Evolutionary conservation across 768 basidiomycete species (phyloP).

Genomic region (Mycena rosella): DNA sequence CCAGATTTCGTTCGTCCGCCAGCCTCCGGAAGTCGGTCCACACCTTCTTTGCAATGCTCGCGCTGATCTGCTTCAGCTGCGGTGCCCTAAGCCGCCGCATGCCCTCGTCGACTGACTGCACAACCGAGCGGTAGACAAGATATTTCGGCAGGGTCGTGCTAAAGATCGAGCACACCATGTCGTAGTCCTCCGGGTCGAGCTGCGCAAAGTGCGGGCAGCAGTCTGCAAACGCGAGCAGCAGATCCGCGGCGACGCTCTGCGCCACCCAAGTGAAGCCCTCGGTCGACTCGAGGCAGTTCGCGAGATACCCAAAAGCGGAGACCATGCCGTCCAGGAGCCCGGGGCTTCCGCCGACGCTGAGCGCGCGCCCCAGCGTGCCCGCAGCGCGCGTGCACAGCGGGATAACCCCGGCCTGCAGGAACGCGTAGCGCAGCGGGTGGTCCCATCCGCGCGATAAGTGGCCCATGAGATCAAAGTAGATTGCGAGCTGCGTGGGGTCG

Average conservation of each 20-base stretch:
- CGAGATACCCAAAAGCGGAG: conserved; percentile 47
- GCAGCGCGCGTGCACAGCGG: conserved; percentile 46
- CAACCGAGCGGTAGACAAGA: conserved; percentile 54
- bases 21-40: conserved; percentile 46
- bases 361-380: conserved; percentile 40
- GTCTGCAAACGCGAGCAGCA: conserved; percentile 47
- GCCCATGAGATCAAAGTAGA: conserved; percentile 49
- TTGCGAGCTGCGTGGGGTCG: conserved; percentile 36
- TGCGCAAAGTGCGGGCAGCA: conserved; percentile 43
- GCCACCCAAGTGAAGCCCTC: conserved; percentile 55
- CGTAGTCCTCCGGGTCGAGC: conserved; percentile 46
- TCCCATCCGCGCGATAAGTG: conserved; percentile 44
- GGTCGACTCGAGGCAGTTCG: conserved; percentile 52
- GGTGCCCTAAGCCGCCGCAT: conserved; percentile 41
- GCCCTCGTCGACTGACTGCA: conserved; percentile 46
- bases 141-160: conserved; percentile 48
- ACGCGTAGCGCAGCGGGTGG: conserved; percentile 49
- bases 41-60: conserved; percentile 41
- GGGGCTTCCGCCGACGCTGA: conserved; percentile 37
- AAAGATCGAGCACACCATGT: conserved; percentile 46
- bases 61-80: conserved; percentile 35
- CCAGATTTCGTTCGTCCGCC: conserved; percentile 42
- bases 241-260: conserved; percentile 48
- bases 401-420: conserved; percentile 48
- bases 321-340: conserved; percentile 44